Conservation (phyloP, 805 yeast genomes). For the Ogataea philodendri region DNA sequence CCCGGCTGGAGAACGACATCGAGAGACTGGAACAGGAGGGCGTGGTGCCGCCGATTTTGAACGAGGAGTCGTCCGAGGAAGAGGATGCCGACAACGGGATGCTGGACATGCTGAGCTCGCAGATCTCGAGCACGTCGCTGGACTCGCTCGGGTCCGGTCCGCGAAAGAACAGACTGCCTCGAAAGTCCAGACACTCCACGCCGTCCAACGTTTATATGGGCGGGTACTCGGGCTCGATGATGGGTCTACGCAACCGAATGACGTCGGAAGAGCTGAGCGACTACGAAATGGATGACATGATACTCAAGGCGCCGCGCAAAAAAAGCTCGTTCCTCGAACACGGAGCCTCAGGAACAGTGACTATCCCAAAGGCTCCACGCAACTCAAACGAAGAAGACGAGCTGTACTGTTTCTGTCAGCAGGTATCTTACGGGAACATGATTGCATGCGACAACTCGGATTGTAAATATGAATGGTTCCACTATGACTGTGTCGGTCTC, state of each 20-base stretch:
- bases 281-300: constrained; percentile 20
- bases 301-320: constrained; percentile 15
- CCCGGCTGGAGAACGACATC: constrained; percentile 71
- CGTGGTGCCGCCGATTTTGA: constrained; percentile 56
- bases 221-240: constrained; percentile 5
- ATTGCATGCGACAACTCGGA: constrained; percentile 61
- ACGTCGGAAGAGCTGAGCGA: constrained; percentile 24
- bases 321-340: constrained; percentile 24
- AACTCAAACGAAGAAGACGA: constrained; percentile 62
- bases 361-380: constrained; percentile 22
- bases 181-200: constrained; percentile 23
- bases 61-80: constrained; percentile 22
- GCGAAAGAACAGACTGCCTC: constrained; percentile 16
- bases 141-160: constrained; percentile 16
- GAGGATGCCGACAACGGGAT: constrained; percentile 11
- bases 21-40: constrained; percentile 77
- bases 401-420: constrained; percentile 87
- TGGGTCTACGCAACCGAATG: constrained; percentile 18
- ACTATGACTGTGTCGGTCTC: constrained; percentile 80
- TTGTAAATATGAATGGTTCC: constrained; percentile 63
- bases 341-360: constrained; percentile 29
- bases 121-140: constrained; percentile 22
- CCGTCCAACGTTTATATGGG: constrained; percentile 14
- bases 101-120: constrained; percentile 22
- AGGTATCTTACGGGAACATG: constrained; percentile 78